Evolutionary conservation across 805 yeast species (phyloP).

Genomic region (Candida nanaspora): DNA sequence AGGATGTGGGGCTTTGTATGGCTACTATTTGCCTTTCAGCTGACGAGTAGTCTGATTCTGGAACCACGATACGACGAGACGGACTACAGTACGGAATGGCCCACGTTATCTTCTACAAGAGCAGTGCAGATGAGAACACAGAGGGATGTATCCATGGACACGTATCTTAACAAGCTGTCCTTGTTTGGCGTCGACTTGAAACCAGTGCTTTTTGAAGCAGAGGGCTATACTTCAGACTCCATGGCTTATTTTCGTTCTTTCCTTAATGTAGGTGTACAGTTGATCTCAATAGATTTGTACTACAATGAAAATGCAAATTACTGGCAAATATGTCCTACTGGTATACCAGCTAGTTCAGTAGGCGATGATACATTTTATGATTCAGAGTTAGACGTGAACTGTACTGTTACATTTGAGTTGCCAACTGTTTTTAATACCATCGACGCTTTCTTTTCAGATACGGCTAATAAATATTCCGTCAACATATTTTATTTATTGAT

Average conservation of each 20-base stretch:
- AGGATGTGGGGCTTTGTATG: too few relatives aligned
- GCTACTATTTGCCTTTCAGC: neutral
- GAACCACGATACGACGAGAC: neutral
- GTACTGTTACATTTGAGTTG: neutral
- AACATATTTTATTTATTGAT: constrained; percentile 35
- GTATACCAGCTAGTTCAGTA: neutral
- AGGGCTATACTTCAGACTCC: constrained; percentile 26
- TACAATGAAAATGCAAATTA: constrained; percentile 37
- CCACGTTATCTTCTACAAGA: constrained; percentile 20
- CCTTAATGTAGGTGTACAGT: constrained; percentile 39
- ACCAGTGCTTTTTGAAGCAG: constrained; percentile 21
- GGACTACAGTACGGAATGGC: constrained; percentile 21
- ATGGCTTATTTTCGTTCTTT: constrained; percentile 22
- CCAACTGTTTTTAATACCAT: constrained; percentile 22
- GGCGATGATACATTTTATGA: too few relatives aligned
- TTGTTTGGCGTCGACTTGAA: constrained; percentile 33
- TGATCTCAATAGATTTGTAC: constrained; percentile 51
- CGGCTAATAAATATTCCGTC: constrained; percentile 41
- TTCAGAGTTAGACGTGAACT: neutral
- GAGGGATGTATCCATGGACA: constrained; percentile 36
- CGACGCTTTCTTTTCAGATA: constrained; percentile 26
- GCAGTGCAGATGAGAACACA: constrained; percentile 36
- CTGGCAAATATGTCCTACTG: constrained; percentile 55
- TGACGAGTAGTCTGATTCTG: neutral
- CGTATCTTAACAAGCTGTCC: constrained; percentile 32